Evolutionary conservation across 2,329 filamentous ascomycete species (phyloP).

Genomic region (Penicillium oxalicum): DNA sequence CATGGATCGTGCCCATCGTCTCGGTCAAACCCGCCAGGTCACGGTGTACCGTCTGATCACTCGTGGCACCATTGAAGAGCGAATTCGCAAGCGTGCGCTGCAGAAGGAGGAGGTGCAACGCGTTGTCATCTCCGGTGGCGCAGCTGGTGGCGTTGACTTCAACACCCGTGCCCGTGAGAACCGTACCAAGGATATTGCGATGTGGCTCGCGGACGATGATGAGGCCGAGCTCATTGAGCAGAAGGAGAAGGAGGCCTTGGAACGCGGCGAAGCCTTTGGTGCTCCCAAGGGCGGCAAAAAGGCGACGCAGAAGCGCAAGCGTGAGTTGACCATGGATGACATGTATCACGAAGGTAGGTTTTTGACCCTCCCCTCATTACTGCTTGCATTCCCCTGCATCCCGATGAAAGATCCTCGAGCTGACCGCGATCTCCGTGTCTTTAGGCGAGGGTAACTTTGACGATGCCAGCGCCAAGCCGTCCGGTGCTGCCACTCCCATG

Average conservation of each 20-base stretch:
- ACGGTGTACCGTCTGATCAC: conserved; percentile 98
- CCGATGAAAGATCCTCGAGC: not conserved
- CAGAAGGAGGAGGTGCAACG: conserved; percentile 99
- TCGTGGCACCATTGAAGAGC: conserved; percentile 92
- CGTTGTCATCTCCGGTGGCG: conserved; percentile 87
- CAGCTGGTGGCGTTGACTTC: conserved; percentile 83
- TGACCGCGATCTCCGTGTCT: conserved; percentile 7
- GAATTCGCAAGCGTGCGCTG: conserved; percentile 90
- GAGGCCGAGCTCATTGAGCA: conserved; percentile 90
- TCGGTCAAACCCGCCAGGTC: conserved; percentile 91
- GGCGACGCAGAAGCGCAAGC: conserved; percentile 52
- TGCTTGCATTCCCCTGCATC: not conserved
- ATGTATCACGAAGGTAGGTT: conserved; percentile 97
- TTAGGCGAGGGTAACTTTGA: conserved; percentile 95
- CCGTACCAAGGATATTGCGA: conserved; percentile 93
- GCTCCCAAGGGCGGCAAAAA: conserved; percentile 57
- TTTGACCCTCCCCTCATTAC: not conserved
- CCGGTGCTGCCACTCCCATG: conserved; percentile 77
- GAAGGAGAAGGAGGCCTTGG: conserved; percentile 78
- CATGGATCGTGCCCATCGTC: conserved; percentile 97
- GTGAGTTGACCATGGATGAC: conserved; percentile 70
- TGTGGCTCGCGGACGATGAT: conserved; percentile 98
- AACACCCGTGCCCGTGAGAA: conserved; percentile 88
- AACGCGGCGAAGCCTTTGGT: conserved; percentile 58
- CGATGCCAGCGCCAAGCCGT: conserved; percentile 71